Evolutionary conservation across 306 rosid genomes (phyloP), one percentile per base, ranked within the genome.

Genomic region (Trifolium pratense): DNA sequence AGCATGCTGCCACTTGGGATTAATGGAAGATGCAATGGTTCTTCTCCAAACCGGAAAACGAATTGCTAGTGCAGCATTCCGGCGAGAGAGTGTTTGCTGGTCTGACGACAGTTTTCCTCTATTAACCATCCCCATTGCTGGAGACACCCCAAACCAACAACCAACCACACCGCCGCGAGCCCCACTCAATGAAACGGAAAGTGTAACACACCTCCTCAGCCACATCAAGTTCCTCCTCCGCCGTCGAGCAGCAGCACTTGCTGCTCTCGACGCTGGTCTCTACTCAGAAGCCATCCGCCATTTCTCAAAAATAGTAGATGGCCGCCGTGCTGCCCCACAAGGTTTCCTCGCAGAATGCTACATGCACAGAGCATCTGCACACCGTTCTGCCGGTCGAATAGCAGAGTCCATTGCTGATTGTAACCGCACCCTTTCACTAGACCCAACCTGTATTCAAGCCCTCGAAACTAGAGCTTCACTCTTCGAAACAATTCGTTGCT

Each of bases 1-100:
- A 84, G 99, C 99, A 21, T 95, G 97, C 62, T 87, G 88, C 84
- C 97, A 91, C 71, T 75, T 95, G 14, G 99, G 99, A 57, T 84
- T 95, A 52, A 87, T 91, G 97, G 99, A 95, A 59, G 99, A 95
- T 64, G 97, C 97, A 23, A 90, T 95, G 96, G 93, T 86, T 59
- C 99, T 95, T 45, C 97, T 95, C 48, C 97, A 95, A 80, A 91
- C 96, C 1, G 93, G 96, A 0, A 95, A 95, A 68, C 95, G 99
- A 8, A 89, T 95, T 1, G 99, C 99, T 32, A 75, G 81, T 1
- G 99, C 95, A 1, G 97, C 99, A 8, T 92, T 91, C 69, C 92
- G 99, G 59, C 97, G 96, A 3, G 92, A 95, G 63, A 90, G 99
- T 77, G 81, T 90, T 2, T 87, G 90, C 79, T 89, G 90, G 90